Conservation (phyloP, 148 eudicot species). For the Fagopyrum esculentum region DNA sequence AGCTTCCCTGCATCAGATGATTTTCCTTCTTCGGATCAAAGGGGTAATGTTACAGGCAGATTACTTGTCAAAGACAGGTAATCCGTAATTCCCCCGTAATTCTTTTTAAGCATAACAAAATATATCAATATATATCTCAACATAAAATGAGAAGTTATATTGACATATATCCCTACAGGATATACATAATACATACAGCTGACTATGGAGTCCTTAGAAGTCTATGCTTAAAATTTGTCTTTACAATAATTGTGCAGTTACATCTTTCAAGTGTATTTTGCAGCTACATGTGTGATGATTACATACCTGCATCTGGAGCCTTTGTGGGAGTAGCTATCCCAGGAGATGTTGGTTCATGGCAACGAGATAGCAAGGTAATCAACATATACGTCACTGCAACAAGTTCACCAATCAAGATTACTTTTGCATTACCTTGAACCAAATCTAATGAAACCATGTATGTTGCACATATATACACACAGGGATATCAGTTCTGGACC, state of each 20-base stretch:
- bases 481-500: conserved; percentile 77
- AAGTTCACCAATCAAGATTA: not conserved
- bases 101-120: not conserved
- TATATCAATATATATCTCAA: not conserved
- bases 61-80: conserved; percentile 13
- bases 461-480: not conserved
- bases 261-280: not conserved
- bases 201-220: too few relatives aligned
- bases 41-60: conserved; percentile 51
- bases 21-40: conserved; percentile 52
- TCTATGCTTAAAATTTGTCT: not conserved
- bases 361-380: conserved; percentile 84
- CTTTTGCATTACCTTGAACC: conserved; percentile 34
- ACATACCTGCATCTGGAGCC: conserved; percentile 46
- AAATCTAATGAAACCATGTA: conserved; percentile 20
- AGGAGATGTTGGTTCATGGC: conserved; percentile 95
- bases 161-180: too few relatives aligned
- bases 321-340: conserved; percentile 83
- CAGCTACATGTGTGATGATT: conserved; percentile 3
- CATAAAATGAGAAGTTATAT: not conserved
- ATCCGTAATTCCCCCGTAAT: not conserved
- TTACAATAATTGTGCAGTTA: not conserved
- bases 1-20: conserved; percentile 74
- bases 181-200: too few relatives aligned
- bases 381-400: not conserved